These are phyloP conservation scores for Skeletonema potamos DNA, from an alignment of 108 stramenopile species.

Conservation along the genomic window DNA sequence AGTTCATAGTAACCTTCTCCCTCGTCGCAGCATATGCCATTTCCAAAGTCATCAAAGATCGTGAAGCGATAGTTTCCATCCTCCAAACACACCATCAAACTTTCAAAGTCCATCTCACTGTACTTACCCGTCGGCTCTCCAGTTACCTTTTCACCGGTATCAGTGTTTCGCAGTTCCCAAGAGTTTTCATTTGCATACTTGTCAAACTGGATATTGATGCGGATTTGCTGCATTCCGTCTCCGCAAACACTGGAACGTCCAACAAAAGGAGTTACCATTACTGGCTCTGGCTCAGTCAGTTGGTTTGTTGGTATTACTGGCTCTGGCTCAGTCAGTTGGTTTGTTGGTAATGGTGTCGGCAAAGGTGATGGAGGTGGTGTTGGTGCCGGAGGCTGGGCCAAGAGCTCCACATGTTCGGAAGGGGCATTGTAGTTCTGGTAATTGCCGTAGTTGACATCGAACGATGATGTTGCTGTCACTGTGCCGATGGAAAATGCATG, in stretches of 20 bases:
- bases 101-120: slow-evolving; percentile 5
- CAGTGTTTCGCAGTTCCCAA: slow-evolving; percentile 22
- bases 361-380: not conserved
- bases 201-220: slow-evolving; percentile 25
- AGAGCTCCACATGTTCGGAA: not conserved
- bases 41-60: slow-evolving; percentile 33
- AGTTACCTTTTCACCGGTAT: slow-evolving; percentile 16
- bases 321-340: not conserved
- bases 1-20: slow-evolving; percentile 38
- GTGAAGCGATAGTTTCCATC: slow-evolving; percentile 35
- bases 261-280: not conserved
- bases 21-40: slow-evolving; percentile 40
- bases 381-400: not conserved
- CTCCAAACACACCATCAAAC: slow-evolving; percentile 21
- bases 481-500: slow-evolving; percentile 14
- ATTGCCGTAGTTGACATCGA: not conserved
- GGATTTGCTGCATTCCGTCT: slow-evolving; percentile 13
- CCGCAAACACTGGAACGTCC: slow-evolving; percentile 1
- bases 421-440: not conserved
- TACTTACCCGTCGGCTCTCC: slow-evolving; percentile 7
- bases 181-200: slow-evolving; percentile 30
- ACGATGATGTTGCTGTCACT: not conserved
- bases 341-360: not conserved
- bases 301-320: not conserved
- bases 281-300: not conserved